A percentile compares a stretch with the other conserved stretches of the same genome.
Conservation (phyloP, 139 green algal genomes). For the Dunaliella primolecta region DNA sequence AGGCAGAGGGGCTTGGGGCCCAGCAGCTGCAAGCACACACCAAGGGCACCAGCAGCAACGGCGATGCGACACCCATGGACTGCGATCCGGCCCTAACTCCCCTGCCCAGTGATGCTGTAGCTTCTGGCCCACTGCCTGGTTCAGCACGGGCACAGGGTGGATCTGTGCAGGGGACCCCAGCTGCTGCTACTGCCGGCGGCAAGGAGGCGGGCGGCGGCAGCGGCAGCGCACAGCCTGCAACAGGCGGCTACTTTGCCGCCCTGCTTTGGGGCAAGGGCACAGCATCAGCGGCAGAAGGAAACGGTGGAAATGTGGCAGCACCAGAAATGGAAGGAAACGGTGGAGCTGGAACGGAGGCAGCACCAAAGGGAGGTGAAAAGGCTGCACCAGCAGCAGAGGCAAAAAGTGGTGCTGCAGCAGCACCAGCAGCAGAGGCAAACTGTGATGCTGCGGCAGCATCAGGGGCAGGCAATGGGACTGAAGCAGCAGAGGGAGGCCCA, state of each 20-base stretch:
- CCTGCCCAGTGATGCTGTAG: too few species aligned
- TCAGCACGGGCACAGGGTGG: neutral
- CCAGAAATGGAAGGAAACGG: too few species aligned
- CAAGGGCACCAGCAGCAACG: too few species aligned
- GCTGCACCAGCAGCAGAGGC: too few species aligned
- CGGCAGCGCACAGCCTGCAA: neutral
- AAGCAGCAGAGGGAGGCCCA: too few species aligned
- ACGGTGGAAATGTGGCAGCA: neutral
- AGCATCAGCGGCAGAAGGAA: neutral
- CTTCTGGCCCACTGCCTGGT: neutral
- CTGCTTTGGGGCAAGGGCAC: neutral
- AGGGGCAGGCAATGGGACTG: neutral
- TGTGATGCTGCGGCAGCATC: neutral
- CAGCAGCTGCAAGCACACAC: too few species aligned
- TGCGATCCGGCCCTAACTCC: neutral
- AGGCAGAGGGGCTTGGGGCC: too few species aligned
- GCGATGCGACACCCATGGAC: neutral
- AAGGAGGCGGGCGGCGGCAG: neutral
- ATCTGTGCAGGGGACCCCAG: too few species aligned
- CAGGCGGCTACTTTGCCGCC: neutral
- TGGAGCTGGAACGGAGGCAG: too few species aligned
- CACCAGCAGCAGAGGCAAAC: too few species aligned
- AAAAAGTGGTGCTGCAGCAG: too few species aligned
- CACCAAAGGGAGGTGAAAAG: too few species aligned
- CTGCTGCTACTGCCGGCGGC: neutral